Evolutionary conservation across 139 green algal species (phyloP).

Genomic region (Chlamydomonas asymmetrica): DNA sequence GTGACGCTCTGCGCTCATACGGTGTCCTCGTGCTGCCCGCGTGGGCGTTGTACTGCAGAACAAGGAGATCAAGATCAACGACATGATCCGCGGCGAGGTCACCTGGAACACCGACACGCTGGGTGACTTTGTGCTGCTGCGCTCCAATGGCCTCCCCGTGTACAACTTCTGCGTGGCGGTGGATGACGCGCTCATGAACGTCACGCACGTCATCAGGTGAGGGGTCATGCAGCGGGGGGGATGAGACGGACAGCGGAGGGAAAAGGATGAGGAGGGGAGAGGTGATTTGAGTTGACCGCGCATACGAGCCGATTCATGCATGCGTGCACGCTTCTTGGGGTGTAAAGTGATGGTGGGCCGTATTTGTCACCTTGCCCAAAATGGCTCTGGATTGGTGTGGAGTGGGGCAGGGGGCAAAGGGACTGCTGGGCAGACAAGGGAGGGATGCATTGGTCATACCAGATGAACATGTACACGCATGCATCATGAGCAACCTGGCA

Average conservation of each 20-base stretch:
- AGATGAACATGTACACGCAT: neutral
- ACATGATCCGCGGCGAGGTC: constrained; percentile 90
- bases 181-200: constrained; percentile 96
- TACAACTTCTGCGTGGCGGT: constrained; percentile 99
- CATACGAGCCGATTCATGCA: too few species aligned
- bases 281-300: too few species aligned
- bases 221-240: neutral
- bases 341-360: neutral
- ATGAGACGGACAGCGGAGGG: neutral
- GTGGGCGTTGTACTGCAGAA: too few species aligned
- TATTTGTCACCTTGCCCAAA: too few species aligned
- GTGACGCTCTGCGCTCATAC: neutral
- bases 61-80: constrained; percentile 70
- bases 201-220: constrained; percentile 93
- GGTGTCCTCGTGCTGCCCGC: too few species aligned
- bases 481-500: too few species aligned
- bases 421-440: neutral
- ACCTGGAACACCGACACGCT: constrained; percentile 95
- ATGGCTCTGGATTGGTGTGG: too few species aligned
- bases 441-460: neutral
- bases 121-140: constrained; percentile 98
- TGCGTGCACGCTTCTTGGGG: neutral
- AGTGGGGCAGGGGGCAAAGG: too few species aligned
- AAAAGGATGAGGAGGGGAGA: constrained; percentile 94
- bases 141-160: constrained; percentile 95